Base-by-base conservation (phyloP, 306 rosid genomes). In the Trichosanthes cucumerina region DNA sequence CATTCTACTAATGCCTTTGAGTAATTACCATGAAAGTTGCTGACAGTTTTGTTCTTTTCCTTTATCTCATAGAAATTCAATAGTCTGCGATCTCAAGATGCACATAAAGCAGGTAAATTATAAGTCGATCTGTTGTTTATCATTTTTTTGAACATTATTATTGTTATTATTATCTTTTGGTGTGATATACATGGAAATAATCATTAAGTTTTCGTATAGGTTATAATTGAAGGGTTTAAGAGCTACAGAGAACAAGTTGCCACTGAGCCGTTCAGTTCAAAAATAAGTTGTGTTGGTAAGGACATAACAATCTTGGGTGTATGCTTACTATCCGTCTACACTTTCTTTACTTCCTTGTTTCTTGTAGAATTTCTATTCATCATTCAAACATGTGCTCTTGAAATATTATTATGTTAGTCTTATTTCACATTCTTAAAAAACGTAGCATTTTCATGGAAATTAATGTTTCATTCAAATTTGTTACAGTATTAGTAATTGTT, bases 201-300 rank as follows among this genome's bases (percentile, higher is more conserved):
- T 44, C 60, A 16, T 68, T 50, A 75, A 10, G 76, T 66, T 65
- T 75, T 33, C 24, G 34, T 79, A 2, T 80, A 95, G 99, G 83
- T 95, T 82, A 84, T 91, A 79, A 95, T 95, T 46, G 99, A 95
- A 81, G 97, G 97, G 79, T 95, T 91, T 85, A 95, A 91, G 93
- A 95, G 99, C 88, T 95, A 95, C 84, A 84, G 82, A 78, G 99
- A 92, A 85, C 97, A 95, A 86, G 79, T 92, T 52, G 92, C 97
- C 60, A 91, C 99, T 6, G 99, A 95, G 84, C 89, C 97, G 78
- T 95, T 95, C 92, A 95, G 99, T 86, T 84, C 99, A 12, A 95
- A 88, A 92, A 88, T 95, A 82, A 95, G 92, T n/a, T 95, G 99
- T 76, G 97, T 95, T 85, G 99, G 99, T 95, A 95, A 88, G 58